Evolutionary conservation across 2,329 filamentous ascomycete genomes (phyloP), one percentile per base, ranked within the genome.

Genomic region (Ampelomyces quisqualis): DNA sequence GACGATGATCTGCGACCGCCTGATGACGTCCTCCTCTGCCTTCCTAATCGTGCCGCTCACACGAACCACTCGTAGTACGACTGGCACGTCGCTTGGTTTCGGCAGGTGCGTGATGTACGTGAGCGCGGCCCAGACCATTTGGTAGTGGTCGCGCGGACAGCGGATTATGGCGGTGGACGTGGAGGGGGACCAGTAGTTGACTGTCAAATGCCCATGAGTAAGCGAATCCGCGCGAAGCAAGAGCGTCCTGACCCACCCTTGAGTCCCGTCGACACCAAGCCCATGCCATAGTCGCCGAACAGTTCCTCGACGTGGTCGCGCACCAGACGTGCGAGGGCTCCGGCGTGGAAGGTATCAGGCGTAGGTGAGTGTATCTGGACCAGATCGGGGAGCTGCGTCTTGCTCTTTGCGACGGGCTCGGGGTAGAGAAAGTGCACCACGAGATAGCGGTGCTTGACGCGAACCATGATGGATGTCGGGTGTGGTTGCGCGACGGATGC

Each of bases 401-500:
- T 56, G 63, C 43, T 38, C 15, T 57, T 59, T 34, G 42, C 66
- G 61, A 47, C 45, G 9, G 80, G 73, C 5, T 82, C 77, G 0
- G 90, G 89, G 60, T 96, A 96, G 32, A 97, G 77, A 53, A 97
- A 90, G 65, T 95, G 88, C 48, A 97, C 81, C n/a, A 97, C 82
- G 13, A 98, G 80, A 68, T 98, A 98, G 59, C 93, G 85, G 70
- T 95, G 86, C 71, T 98, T 98, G 55, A 97, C 81, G 64, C 93
- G 88, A 45, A 98, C 93, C 93, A 98, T 96, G 28, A 7, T 38
- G 38, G n/a, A n/a, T 19, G 7, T 19, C 11, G n/a, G 27, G 14
- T 7, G 27, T 29, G 27, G 27, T 29, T 11, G n/a, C 14, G 13
- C 5, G 27, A 18, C 4, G 2, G 3, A 18, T 24, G 22, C n/a